Evolutionary conservation across 1,284 basidiomycete genomes (phyloP), one percentile per base, ranked within the genome.

Genomic region (Farysia itapuensis): DNA sequence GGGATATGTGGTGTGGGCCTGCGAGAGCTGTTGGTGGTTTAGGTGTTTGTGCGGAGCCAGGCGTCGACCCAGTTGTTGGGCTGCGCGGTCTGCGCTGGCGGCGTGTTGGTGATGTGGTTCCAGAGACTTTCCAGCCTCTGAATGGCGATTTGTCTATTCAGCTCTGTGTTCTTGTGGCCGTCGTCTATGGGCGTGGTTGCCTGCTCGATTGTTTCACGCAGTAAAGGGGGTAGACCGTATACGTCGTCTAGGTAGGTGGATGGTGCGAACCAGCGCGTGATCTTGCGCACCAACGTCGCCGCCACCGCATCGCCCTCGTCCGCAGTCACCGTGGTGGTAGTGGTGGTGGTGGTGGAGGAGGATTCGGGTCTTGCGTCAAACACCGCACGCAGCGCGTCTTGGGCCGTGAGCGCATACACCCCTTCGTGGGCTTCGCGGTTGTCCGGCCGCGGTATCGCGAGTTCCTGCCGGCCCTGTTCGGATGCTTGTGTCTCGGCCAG

Each of bases 61-160:
- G n/a, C 30, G 26, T 61, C 52, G 4, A 54, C 50, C 57, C 57
- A 60, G 12, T 38, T 37, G 9, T 38, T 22, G 3, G 33, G 28
- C 8, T 21, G 13, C 3, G 18, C 7, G 11, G 30, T 16, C 12
- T 16, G 11, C 16, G 36, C 19, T 5, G 58, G 47, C 13, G 24
- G 21, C 5, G 34, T 37, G 9, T 44, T 44, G 25, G 37, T 45
- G 25, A 61, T 16, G 34, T 61, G 58, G 13, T 25, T 34, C 58
- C 58, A 61, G n/a, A 61, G 22, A 22, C 46, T 54, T 30, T 60
- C 57, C 24, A 60, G 29, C 12, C 57, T 35, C 4, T 39, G 39
- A 8, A 60, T 48, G 7, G 58, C 58, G 16, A 25, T 49, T 16
- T 61, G 30, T 21, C 48, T 36, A 9, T 35, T 48, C 38, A 44